Evolutionary conservation across 2,329 filamentous ascomycete genomes (phyloP).

Genomic region (Trichoderma sp.): DNA sequence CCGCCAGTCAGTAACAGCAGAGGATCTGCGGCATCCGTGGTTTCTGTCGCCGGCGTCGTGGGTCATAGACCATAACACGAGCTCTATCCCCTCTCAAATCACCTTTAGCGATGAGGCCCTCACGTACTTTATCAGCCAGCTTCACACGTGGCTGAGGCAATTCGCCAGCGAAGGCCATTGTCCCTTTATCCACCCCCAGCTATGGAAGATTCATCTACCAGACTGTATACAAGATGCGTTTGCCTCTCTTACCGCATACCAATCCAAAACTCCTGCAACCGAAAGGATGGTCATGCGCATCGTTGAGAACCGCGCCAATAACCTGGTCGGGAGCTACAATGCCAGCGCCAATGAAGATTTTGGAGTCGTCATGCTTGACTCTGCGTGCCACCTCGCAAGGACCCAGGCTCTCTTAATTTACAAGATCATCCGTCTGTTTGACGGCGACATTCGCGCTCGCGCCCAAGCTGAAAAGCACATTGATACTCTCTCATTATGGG

Average conservation of each 20-base stretch:
- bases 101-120: constrained; percentile 22
- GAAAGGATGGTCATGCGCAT: constrained; percentile 17
- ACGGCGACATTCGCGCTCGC: constrained; percentile 23
- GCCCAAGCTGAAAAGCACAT: constrained; percentile 22
- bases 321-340: background rate
- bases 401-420: constrained; percentile 17
- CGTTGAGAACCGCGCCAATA: constrained; percentile 16
- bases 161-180: constrained; percentile 10
- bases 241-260: background rate
- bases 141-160: constrained; percentile 16
- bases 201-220: constrained; percentile 14
- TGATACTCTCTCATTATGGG: constrained; percentile 16
- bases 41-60: constrained; percentile 5
- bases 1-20: background rate
- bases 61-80: constrained; percentile 4
- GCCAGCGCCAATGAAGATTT: constrained; percentile 1
- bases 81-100: constrained; percentile 14
- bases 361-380: constrained; percentile 18
- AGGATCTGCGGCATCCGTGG: constrained; percentile 10
- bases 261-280: constrained; percentile 16
- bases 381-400: constrained; percentile 18
- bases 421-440: constrained; percentile 23
- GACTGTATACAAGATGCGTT: constrained; percentile 13
- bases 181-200: constrained; percentile 21
- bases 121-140: constrained; percentile 13